A percentile compares a stretch with the other conserved stretches of the same genome.
Evolutionary conservation across 768 basidiomycete genomes (phyloP).

Genomic region (Lentinula raphanica): DNA sequence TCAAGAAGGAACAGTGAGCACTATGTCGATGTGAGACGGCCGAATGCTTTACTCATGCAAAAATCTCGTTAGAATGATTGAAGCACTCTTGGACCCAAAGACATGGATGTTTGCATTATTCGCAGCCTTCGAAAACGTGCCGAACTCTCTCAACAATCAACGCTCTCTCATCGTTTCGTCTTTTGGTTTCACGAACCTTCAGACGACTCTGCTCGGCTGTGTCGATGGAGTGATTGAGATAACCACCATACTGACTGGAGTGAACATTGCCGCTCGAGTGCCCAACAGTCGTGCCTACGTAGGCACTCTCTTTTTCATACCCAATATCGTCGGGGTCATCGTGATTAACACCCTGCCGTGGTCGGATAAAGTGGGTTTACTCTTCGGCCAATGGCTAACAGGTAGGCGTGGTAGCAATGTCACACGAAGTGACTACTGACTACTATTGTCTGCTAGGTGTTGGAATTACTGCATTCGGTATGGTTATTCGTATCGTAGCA

Average conservation of each 20-base stretch:
- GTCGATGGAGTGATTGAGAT: slow-evolving; percentile 63
- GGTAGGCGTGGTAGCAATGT: no score
- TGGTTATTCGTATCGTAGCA: background rate
- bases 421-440: no score
- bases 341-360: slow-evolving; percentile 63
- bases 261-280: slow-evolving; percentile 29
- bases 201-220: slow-evolving; percentile 66
- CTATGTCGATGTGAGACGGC: no score
- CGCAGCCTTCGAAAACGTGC: slow-evolving; percentile 53
- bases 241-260: slow-evolving; percentile 63
- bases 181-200: slow-evolving; percentile 58
- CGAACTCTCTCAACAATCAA: slow-evolving; percentile 43
- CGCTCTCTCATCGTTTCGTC: slow-evolving; percentile 48
- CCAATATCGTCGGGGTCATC: slow-evolving; percentile 58
- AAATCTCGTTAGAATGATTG: slow-evolving; percentile 47
- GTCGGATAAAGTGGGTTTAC: slow-evolving; percentile 61
- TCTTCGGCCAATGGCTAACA: slow-evolving; percentile 27
- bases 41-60: background rate
- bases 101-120: slow-evolving; percentile 76
- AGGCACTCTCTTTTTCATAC: slow-evolving; percentile 52
- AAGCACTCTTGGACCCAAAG: slow-evolving; percentile 64
- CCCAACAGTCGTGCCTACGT: slow-evolving; percentile 55
- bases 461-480: slow-evolving; percentile 50
- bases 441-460: slow-evolving; percentile 27
- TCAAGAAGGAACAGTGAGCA: slow-evolving; percentile 72